phyloP scores from a whole-genome alignment of 176 grass and related monocot species.

The Metroxylon sagu region DNA sequence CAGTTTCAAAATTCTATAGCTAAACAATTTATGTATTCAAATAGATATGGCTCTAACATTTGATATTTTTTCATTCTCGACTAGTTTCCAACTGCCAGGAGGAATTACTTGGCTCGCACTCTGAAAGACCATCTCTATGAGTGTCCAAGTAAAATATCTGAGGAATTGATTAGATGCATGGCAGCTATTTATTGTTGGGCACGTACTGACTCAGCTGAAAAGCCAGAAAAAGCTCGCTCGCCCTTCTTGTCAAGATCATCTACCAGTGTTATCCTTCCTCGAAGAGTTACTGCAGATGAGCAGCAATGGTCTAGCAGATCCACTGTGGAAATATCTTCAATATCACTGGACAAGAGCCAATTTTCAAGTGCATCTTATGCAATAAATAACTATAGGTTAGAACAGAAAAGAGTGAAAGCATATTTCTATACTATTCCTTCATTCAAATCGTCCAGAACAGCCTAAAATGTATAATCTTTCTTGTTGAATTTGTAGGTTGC shows the following conservation, averaged over 20 bases:
- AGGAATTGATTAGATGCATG: slow-evolving; percentile 99
- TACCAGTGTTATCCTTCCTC: slow-evolving; percentile 51
- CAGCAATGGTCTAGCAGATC: slow-evolving; percentile 32
- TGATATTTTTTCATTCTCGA: too few species aligned
- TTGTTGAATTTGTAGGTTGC: slow-evolving; percentile 36
- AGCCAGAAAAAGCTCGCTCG: slow-evolving; percentile 44
- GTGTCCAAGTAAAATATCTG: slow-evolving; percentile 96
- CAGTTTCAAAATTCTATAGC: too few species aligned
- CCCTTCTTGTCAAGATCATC: slow-evolving; percentile 79
- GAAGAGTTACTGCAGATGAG: slow-evolving; percentile 42
- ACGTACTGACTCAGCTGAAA: slow-evolving; percentile 37
- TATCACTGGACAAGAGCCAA: slow-evolving; percentile 57
- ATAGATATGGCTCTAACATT: too few species aligned
- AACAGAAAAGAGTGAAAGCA: not conserved
- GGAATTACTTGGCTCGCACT: slow-evolving; percentile 51
- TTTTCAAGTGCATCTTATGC: slow-evolving; percentile 48
- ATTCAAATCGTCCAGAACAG: too few species aligned
- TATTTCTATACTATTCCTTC: too few species aligned
- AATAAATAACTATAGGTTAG: slow-evolving; percentile 79
- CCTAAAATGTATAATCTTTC: not conserved
- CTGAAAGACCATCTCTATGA: slow-evolving; percentile 90
- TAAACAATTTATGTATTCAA: too few species aligned
- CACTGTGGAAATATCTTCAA: slow-evolving; percentile 45
- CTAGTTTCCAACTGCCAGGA: slow-evolving; percentile 49
- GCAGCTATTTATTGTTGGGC: slow-evolving; percentile 64